Evolutionary conservation across 371 early-diverging fungal genomes (phyloP).

Genomic region (Mortierella sp.): DNA sequence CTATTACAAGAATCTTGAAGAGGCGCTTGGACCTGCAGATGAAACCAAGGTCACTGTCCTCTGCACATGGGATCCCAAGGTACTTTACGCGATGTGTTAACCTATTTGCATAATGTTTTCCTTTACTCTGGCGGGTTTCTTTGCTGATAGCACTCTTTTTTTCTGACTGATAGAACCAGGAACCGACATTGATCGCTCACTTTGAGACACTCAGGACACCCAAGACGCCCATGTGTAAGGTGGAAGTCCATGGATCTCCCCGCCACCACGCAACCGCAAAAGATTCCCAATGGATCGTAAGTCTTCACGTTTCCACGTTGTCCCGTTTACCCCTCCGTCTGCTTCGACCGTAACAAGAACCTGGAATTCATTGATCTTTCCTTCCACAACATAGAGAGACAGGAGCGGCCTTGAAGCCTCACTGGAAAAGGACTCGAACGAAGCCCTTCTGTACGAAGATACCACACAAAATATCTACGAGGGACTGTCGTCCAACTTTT

Average conservation of each 20-base stretch:
- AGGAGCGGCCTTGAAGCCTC: constrained; percentile 51
- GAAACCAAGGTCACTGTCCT: constrained; percentile 53
- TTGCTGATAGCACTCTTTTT: neutral
- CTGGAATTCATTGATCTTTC: neutral
- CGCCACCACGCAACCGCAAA: constrained; percentile 67
- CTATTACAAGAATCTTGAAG: constrained; percentile 59
- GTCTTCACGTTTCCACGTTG: neutral
- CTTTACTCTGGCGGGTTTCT: neutral
- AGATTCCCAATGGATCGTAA: constrained; percentile 75
- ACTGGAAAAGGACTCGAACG: constrained; percentile 64
- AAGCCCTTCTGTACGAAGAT: constrained; percentile 68
- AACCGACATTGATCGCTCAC: constrained; percentile 65
- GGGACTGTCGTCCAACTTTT: constrained; percentile 78
- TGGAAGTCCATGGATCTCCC: constrained; percentile 64
- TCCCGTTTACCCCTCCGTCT: neutral
- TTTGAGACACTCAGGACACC: constrained; percentile 57
- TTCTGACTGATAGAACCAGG: constrained; percentile 36
- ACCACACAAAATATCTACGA: constrained; percentile 67
- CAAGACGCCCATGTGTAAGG: constrained; percentile 53
- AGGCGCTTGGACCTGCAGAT: constrained; percentile 16
- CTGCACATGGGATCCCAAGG: constrained; percentile 49
- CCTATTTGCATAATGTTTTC: too few species aligned
- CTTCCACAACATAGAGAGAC: constrained; percentile 13
- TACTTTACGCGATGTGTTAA: neutral
- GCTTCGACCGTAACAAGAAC: too few species aligned